Evolutionary conservation across 768 basidiomycete genomes (phyloP), one percentile per base, ranked within the genome.

Genomic region (Boletus tylopilopsis): DNA sequence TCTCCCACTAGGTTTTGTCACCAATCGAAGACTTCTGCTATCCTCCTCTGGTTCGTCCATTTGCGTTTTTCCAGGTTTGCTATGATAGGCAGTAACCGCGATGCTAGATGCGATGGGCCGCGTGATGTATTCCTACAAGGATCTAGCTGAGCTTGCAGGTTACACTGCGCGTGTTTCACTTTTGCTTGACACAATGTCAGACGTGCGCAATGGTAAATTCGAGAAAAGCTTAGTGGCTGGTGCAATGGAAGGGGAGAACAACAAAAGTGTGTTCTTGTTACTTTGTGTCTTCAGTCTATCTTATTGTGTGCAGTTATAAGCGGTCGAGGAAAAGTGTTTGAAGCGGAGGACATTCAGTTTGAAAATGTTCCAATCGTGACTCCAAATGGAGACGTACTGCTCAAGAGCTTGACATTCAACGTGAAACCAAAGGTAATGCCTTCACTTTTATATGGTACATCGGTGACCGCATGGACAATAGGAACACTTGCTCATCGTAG

Each of bases 71-170:
- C 19, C 27, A 55, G 45, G 15, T 40, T 53, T 16, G 18, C 12
- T 27, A 13, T 35, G 25, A 36, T 35, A 21, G 13, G 51, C 32
- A 21, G n/a, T 5, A 38, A 47, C 32, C 36, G 16, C 23, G 53
- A 56, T 22, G 29, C 50, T 56, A 82, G 95, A 98, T 71, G 95
- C 95, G 1, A 89, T 97, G 58, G 94, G 94, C 27, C 81, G 94
- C 18, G 84, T 96, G 24, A 93, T 98, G 91, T 95, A 94, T 66
- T 93, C 91, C 4, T 97, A 96, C 73, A 97, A 96, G 68, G 94
- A 98, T 64, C 75, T 99, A 5, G 84, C 92, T 5, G 95, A 99
- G 64, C 80, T 99, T 29, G 93, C 95, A 4, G 95, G 95, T 11
- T 97, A 96, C 65, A 97, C 95, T 3, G 81, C 91, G 1, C 84